Base-by-base conservation (phyloP, 2,329 filamentous ascomycete species). In the Xylariaceae sp. region DNA sequence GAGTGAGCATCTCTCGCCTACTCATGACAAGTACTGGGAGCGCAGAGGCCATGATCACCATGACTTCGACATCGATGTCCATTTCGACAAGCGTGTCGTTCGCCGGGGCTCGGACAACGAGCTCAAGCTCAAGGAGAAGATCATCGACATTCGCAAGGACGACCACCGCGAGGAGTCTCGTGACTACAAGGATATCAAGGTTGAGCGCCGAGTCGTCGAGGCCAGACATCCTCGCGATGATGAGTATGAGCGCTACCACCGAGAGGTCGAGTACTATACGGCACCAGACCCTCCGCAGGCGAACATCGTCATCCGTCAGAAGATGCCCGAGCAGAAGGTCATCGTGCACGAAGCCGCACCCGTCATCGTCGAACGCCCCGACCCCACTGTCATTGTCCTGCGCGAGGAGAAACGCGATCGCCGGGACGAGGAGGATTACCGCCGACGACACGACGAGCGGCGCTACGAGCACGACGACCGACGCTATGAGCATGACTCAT, bases 191-290 rank as follows among this genome's bases (percentile, higher is more conserved):
- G 68, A 73, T 30, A 44, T 71, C 48, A 69, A 64, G 59, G 64
- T 73, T 30, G 71, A 72, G 56, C 71, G 71, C 50, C 67, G 68
- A 35, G 62, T 69, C 34, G 58, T 67, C 44, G 67, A 70, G 51
- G 67, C 69, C 39, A 61, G 65, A 60, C 64, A 69, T 4, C 62
- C 62, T 13, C 67, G 65, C 50, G 68, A 72, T 2, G 61, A 75
- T 58, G 81, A 86, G 15, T 67, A 85, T 48, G 84, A 87, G 69
- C 79, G 78, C 68, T 85, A 84, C 67, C 80, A 80, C 67, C 81
- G 80, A 70, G 84, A 87, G 69, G 83, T 82, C 2, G 84, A 87
- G 65, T 87, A 85, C 69, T 87, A 82, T 66, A 75, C 79, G 50
- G 79, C 79, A 2, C 75, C 77, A 30, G 76, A 81, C 18, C 79